Conservation (phyloP, 2,329 filamentous ascomycete species). For the Colletotrichum brevisporum region DNA sequence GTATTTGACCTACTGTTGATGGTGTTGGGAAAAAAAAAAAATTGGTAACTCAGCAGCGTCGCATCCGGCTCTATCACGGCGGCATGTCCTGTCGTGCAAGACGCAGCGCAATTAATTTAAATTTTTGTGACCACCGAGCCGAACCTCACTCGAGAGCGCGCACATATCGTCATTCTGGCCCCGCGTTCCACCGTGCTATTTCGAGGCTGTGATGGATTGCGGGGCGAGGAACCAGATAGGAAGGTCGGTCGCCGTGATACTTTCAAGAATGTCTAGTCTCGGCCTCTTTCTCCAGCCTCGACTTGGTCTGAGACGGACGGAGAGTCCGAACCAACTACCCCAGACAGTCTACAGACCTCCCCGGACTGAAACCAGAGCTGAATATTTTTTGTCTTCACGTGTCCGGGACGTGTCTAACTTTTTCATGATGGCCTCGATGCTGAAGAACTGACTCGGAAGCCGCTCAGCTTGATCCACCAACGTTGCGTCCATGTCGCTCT, state of each 20-base stretch:
- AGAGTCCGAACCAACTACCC: not conserved
- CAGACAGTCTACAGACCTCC: constrained; percentile 6
- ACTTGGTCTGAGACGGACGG: not conserved
- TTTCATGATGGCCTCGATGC: not conserved
- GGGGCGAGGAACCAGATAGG: constrained; percentile 9
- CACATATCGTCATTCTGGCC: not conserved
- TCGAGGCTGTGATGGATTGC: not conserved
- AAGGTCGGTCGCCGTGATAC: constrained; percentile 20
- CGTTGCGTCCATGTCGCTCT: too few species aligned
- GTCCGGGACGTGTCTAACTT: not conserved
- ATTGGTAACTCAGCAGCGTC: too few species aligned
- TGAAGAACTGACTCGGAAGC: not conserved
- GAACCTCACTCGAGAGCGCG: not conserved
- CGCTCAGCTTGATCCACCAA: not conserved
- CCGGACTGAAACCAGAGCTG: constrained; percentile 8
- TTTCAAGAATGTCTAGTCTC: not conserved
- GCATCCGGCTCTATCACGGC: constrained; percentile 27
- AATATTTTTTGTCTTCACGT: not conserved
- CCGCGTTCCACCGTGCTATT: not conserved
- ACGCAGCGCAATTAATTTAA: not conserved
- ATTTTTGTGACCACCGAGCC: not conserved
- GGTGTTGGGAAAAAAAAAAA: too few species aligned
- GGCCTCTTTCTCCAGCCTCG: too few species aligned
- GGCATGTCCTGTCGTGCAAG: not conserved
- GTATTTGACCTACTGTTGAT: too few species aligned